phyloP scores from a whole-genome alignment of 1,284 basidiomycete genomes.

The Cryptococcus maquisensis region DNA sequence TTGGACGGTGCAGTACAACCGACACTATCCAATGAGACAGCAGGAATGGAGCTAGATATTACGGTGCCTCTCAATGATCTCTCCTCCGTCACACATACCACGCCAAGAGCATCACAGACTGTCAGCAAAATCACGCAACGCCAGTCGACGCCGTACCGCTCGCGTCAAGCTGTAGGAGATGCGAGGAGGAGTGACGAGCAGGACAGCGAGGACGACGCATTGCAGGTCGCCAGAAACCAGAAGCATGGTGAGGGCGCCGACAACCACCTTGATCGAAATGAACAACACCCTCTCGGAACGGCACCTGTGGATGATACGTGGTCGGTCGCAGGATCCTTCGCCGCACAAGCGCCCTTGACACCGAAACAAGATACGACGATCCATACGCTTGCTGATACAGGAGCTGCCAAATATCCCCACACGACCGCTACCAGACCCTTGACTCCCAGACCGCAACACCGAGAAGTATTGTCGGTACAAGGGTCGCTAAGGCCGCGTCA shows the following conservation, averaged over 20 bases:
- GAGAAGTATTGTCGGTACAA: neutral
- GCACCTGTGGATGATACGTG: no score
- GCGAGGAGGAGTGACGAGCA: no score
- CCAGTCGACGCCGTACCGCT: conserved; percentile 12
- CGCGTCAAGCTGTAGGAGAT: neutral
- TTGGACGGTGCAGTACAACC: neutral
- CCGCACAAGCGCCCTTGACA: neutral
- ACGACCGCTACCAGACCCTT: neutral
- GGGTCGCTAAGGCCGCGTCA: no score
- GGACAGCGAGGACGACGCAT: neutral
- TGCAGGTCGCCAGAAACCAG: neutral
- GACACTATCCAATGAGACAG: neutral
- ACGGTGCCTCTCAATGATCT: conserved; percentile 17
- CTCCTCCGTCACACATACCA: neutral
- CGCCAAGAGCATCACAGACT: neutral
- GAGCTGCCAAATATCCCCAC: neutral
- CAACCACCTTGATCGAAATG: neutral
- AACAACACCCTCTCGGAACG: no score
- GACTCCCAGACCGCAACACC: neutral
- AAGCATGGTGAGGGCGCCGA: neutral
- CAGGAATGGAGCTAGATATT: conserved; percentile 6
- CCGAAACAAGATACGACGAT: neutral
- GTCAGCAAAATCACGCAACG: conserved; percentile 13
- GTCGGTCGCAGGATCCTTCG: neutral
- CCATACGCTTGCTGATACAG: neutral